A percentile compares a stretch with the other conserved stretches of the same genome.
Conservation (phyloP, 805 yeast genomes). For the Nakazawaea ishiwadae region DNA sequence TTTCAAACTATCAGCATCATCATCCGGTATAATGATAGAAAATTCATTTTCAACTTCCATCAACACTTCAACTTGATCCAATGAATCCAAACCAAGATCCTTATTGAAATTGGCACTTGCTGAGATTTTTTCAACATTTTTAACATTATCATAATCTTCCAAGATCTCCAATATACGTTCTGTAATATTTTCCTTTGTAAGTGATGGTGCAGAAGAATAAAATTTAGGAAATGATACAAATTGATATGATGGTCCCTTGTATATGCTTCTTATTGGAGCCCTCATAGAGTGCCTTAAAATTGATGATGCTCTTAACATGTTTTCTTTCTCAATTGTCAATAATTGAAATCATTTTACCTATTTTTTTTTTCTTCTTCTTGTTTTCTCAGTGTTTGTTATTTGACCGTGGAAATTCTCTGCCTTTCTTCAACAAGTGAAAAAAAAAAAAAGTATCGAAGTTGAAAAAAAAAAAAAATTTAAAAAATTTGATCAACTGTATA, state of each 20-base stretch:
- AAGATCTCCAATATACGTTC: slow-evolving; percentile 61
- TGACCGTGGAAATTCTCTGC: no score
- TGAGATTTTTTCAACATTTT: slow-evolving; percentile 27
- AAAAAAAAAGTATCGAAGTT: no score
- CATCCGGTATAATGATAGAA: slow-evolving; percentile 81
- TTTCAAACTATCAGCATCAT: slow-evolving; percentile 89
- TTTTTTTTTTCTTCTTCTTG: not conserved
- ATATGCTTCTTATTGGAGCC: not conserved
- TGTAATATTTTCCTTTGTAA: slow-evolving; percentile 57
- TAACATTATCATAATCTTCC: slow-evolving; percentile 60
- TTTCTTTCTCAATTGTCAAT: no score
- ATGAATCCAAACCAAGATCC: slow-evolving; percentile 67
- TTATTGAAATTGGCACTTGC: slow-evolving; percentile 50
- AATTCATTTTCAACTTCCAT: slow-evolving; percentile 73
- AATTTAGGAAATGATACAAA: slow-evolving; percentile 18
- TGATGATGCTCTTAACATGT: not conserved
- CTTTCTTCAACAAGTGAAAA: no score
- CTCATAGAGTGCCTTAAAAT: not conserved
- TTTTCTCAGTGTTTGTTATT: not conserved
- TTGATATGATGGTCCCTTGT: not conserved
- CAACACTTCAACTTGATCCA: slow-evolving; percentile 67
- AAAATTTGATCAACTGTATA: not conserved
- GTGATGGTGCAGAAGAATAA: slow-evolving; percentile 56
- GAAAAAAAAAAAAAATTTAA: not conserved
- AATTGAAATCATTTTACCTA: no score